phyloP scores from a whole-genome alignment of 331 rosid genomes.

The Arachis monticola region DNA sequence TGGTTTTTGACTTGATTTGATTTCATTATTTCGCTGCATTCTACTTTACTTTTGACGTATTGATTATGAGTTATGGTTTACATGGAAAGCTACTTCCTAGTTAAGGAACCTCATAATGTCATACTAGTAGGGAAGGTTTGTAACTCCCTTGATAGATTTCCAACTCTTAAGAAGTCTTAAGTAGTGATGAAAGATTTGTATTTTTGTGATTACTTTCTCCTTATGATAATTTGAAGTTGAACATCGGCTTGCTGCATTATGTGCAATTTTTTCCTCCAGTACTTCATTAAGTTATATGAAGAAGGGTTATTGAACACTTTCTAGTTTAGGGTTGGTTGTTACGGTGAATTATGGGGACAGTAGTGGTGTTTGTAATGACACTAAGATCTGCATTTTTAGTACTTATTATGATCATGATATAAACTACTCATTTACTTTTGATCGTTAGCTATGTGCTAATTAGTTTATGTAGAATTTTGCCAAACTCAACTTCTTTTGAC shows the following conservation, averaged over 20 bases:
- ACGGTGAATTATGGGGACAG: conserved; percentile 3
- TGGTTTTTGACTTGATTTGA: conserved; percentile 10
- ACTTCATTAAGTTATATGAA: neutral
- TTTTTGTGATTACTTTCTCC: neutral
- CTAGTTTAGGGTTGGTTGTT: neutral
- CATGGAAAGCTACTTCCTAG: neutral
- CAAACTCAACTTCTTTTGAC: too few relatives aligned
- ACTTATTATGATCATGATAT: too few relatives aligned
- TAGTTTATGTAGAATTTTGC: too few relatives aligned
- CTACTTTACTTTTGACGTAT: neutral
- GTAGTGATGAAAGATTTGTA: neutral
- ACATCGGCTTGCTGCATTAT: conserved; percentile 17
- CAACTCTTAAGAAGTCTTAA: neutral
- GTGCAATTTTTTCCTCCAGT: neutral
- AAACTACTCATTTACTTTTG: too few relatives aligned
- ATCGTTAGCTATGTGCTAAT: too few relatives aligned
- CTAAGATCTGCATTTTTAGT: too few relatives aligned
- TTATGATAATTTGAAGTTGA: neutral
- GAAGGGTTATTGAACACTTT: neutral
- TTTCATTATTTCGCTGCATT: neutral
- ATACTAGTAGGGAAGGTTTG: conserved; percentile 1
- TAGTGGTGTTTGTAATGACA: too few relatives aligned
- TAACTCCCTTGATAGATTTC: conserved; percentile 15
- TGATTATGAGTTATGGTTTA: neutral
- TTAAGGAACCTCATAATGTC: neutral